Percentiles rank a stretch among this genome's conserved stretches.
Conservation (phyloP, 306 rosid genomes). For the Quercus aquifolioides region DNA sequence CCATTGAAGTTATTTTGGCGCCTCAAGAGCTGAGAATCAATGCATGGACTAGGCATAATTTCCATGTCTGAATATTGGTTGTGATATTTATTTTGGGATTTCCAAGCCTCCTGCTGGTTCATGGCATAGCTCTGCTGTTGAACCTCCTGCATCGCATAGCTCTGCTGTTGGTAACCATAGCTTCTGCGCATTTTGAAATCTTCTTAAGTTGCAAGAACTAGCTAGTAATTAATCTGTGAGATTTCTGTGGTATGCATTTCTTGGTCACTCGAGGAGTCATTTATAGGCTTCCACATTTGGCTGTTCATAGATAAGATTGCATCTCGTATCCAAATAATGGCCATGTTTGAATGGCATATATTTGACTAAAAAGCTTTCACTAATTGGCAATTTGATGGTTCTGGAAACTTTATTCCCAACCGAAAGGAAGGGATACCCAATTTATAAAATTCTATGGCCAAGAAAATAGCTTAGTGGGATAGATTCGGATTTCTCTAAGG, state of each 20-base stretch:
- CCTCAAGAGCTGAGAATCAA: not conserved
- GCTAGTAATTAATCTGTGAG: not conserved
- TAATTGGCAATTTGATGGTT: not conserved
- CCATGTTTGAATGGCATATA: constrained; percentile 2
- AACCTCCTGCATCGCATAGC: constrained; percentile 22
- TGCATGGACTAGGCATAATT: not conserved
- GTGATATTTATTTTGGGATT: not conserved
- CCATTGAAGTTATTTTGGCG: constrained; percentile 1
- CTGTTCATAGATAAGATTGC: constrained; percentile 6
- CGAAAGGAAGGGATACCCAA: not conserved
- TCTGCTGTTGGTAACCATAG: constrained; percentile 26
- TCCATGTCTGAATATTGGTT: constrained; percentile 16
- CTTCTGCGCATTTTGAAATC: constrained; percentile 17
- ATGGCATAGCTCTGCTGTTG: constrained; percentile 22
- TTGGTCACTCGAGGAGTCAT: not conserved
- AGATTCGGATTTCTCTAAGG: not conserved
- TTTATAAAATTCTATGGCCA: not conserved
- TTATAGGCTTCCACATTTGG: not conserved
- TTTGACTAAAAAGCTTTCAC: not conserved
- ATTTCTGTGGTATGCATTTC: not conserved
- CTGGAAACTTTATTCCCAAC: constrained; percentile 15
- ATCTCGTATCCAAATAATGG: not conserved
- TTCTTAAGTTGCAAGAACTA: not conserved
- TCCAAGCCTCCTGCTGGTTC: constrained; percentile 21
- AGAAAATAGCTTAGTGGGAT: not conserved